Evolutionary conservation across 257 asterid genomes (phyloP).

Genomic region (Lithospermum erythrorhizon): DNA sequence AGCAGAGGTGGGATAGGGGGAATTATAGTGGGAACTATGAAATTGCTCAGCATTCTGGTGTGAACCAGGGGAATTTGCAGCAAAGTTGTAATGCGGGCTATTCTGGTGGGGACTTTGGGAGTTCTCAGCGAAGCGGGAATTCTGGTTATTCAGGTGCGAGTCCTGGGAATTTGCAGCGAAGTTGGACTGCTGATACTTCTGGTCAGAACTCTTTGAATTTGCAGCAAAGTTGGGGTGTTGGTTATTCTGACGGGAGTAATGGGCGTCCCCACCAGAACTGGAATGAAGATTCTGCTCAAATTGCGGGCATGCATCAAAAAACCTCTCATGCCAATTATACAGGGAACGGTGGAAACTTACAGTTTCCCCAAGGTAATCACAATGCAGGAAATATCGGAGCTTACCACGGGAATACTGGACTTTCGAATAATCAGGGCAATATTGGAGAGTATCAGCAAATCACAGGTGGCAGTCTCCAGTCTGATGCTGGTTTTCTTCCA

Average conservation of each 20-base stretch:
- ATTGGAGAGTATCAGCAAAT: slow-evolving; percentile 13
- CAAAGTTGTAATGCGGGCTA: slow-evolving; percentile 1
- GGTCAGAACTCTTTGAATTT: not conserved
- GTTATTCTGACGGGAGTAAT: slow-evolving; percentile 12
- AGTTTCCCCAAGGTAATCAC: slow-evolving; percentile 8
- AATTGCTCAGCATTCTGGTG: not conserved
- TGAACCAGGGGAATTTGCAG: not conserved
- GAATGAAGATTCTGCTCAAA: slow-evolving; percentile 13
- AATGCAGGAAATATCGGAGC: slow-evolving; percentile 15
- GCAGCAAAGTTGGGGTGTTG: slow-evolving; percentile 12
- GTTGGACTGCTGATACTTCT: slow-evolving; percentile 3
- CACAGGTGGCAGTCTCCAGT: slow-evolving; percentile 10
- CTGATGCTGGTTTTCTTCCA: slow-evolving; percentile 17
- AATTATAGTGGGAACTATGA: not conserved
- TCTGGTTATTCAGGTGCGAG: not conserved
- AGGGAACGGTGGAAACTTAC: slow-evolving; percentile 14
- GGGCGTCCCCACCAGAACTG: slow-evolving; percentile 16
- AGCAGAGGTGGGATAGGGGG: not conserved
- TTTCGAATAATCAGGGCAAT: not conserved
- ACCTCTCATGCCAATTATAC: slow-evolving; percentile 11
- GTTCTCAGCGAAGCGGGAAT: not conserved
- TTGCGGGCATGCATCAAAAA: slow-evolving; percentile 9
- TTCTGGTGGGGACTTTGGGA: not conserved
- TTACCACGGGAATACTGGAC: slow-evolving; percentile 1
- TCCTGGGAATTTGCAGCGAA: slow-evolving; percentile 1